A percentile compares a stretch with the other conserved stretches of the same genome.
phyloP scores from a whole-genome alignment of 208 protist species.

The Giardia muris region DNA sequence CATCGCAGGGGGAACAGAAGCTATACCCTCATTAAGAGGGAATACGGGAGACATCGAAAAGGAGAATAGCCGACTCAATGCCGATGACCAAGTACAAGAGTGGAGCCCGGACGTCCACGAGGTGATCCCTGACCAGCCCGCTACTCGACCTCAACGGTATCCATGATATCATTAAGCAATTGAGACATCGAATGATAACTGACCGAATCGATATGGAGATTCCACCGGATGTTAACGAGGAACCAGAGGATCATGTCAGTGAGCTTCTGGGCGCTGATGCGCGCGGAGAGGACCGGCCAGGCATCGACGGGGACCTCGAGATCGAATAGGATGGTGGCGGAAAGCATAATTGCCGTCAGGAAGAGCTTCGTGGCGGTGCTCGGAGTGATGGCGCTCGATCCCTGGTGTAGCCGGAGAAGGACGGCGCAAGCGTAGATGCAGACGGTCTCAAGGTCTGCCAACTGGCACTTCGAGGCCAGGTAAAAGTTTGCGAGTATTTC shows the following conservation, averaged over 20 bases:
- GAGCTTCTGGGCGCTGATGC: neutral
- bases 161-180: too few species aligned
- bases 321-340: neutral
- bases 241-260: neutral
- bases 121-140: too few species aligned
- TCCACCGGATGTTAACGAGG: neutral
- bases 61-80: too few species aligned
- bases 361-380: neutral
- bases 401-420: neutral
- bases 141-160: too few species aligned
- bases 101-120: too few species aligned
- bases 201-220: neutral
- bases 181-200: neutral
- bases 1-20: neutral
- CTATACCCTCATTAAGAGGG: too few species aligned
- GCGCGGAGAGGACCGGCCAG: neutral
- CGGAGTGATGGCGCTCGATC: neutral
- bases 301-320: neutral
- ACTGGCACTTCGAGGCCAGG: neutral
- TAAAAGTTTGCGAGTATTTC: neutral
- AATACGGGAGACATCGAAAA: too few species aligned
- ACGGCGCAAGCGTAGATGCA: neutral
- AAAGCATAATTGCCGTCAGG: neutral
- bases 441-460: neutral
- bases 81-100: too few species aligned